phyloP scores from a whole-genome alignment of 352 stramenopile genomes.

The Pythium sp. region DNA sequence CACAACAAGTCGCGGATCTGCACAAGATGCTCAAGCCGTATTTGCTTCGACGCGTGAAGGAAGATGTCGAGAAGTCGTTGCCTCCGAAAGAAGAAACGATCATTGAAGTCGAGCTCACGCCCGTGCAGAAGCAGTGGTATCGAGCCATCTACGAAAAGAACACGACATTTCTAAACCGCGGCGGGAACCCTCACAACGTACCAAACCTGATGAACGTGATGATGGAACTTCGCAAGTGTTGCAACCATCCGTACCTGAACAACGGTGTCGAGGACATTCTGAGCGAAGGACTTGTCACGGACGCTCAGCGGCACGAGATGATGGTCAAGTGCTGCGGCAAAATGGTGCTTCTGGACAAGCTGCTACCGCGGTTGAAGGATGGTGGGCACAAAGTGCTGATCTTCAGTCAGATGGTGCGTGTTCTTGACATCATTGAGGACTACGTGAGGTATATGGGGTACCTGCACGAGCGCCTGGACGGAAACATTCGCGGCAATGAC shows the following conservation, averaged over 20 bases:
- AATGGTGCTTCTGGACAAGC: conserved; percentile 98
- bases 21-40: conserved; percentile 91
- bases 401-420: conserved; percentile 99
- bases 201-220: conserved; percentile 92
- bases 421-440: conserved; percentile 99
- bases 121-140: conserved; percentile 90
- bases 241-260: conserved; percentile 92
- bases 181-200: conserved; percentile 75
- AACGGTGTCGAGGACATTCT: conserved; percentile 90
- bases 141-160: conserved; percentile 97
- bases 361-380: conserved; percentile 95
- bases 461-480: conserved; percentile 97
- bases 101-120: conserved; percentile 89
- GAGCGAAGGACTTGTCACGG: conserved; percentile 73
- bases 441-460: conserved; percentile 94
- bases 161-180: conserved; percentile 84
- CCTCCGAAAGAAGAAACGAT: conserved; percentile 90
- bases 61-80: conserved; percentile 89
- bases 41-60: conserved; percentile 85
- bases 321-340: conserved; percentile 99
- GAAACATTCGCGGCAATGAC: conserved; percentile 92
- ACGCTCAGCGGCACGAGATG: conserved; percentile 86
- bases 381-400: conserved; percentile 98
- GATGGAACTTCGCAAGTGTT: conserved; percentile 91
- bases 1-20: conserved; percentile 84